Conservation (phyloP, 2,329 filamentous ascomycete species). For the Colletotrichum limetticola region DNA sequence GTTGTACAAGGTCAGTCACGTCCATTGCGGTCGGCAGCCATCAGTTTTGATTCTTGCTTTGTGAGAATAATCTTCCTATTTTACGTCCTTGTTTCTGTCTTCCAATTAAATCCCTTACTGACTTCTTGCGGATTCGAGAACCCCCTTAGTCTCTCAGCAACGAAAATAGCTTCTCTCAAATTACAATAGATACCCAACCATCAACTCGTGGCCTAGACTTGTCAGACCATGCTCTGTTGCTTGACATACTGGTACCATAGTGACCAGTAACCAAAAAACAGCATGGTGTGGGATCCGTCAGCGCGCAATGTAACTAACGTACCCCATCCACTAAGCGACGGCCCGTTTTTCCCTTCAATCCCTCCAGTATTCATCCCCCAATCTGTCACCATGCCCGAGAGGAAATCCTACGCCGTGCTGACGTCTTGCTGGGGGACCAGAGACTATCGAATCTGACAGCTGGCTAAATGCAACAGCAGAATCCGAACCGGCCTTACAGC, state of each 20-base stretch:
- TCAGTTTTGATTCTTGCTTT: background rate
- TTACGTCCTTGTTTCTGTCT: background rate
- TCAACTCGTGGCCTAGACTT: background rate
- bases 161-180: background rate
- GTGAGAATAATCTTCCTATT: background rate
- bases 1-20: background rate
- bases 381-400: background rate
- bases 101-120: background rate
- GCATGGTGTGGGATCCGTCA: background rate
- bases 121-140: background rate
- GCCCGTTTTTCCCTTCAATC: background rate
- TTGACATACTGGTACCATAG: background rate
- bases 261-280: too few relatives aligned
- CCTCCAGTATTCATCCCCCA: background rate
- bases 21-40: background rate
- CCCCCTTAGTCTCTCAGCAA: background rate
- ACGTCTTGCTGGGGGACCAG: background rate
- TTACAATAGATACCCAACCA: too few relatives aligned
- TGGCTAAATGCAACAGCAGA: constrained; percentile 12
- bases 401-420: constrained; percentile 3
- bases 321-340: background rate
- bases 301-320: background rate
- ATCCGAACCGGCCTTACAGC: constrained; percentile 9
- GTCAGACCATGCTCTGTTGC: background rate
- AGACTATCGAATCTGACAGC: constrained; percentile 19